phyloP scores from a whole-genome alignment of 2,329 filamentous ascomycete species.

The Calonectria fujianensis region DNA sequence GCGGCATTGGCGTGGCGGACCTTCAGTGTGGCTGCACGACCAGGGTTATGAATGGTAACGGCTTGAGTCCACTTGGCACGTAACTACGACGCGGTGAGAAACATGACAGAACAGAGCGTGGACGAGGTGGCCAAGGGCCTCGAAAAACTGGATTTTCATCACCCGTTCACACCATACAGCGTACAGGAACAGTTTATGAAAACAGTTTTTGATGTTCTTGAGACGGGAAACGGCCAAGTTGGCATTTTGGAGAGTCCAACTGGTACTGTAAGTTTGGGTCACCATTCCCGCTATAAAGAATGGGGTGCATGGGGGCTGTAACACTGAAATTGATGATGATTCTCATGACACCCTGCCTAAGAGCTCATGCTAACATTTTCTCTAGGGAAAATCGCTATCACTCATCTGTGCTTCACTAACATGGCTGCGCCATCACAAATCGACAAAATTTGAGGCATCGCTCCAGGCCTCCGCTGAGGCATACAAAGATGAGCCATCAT shows the following conservation, averaged over 20 bases:
- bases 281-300: not conserved
- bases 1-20: constrained; percentile 49
- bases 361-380: constrained; percentile 36
- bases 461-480: constrained; percentile 66
- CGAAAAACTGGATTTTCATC: constrained; percentile 80
- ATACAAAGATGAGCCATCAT: constrained; percentile 83
- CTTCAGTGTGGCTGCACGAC: constrained; percentile 46
- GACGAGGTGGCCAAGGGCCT: constrained; percentile 49
- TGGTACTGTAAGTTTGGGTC: constrained; percentile 73
- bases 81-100: constrained; percentile 23
- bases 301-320: not conserved
- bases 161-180: constrained; percentile 90
- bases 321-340: not conserved
- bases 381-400: constrained; percentile 89
- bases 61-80: constrained; percentile 23
- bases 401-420: constrained; percentile 92
- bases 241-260: constrained; percentile 97
- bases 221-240: constrained; percentile 81
- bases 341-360: too few species aligned
- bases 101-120: constrained; percentile 48
- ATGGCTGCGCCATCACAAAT: constrained; percentile 91
- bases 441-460: constrained; percentile 71
- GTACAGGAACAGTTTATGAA: constrained; percentile 94
- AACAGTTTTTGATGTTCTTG: constrained; percentile 85
- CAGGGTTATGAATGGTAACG: constrained; percentile 32